These are phyloP conservation scores for Panus rudis DNA, from an alignment of 768 basidiomycete genomes.

Conservation along the genomic window DNA sequence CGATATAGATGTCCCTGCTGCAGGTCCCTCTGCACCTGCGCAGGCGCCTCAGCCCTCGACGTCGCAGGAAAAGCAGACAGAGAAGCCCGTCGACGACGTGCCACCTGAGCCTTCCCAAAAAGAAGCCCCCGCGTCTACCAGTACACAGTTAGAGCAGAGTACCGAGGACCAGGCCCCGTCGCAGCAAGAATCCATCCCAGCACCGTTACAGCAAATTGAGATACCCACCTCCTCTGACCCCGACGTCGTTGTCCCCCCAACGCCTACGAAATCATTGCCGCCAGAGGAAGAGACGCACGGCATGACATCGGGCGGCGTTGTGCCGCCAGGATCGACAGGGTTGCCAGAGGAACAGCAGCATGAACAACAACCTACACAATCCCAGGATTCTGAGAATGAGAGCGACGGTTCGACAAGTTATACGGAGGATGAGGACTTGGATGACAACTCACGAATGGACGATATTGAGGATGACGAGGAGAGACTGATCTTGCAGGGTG, in stretches of 20 bases:
- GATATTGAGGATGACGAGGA: slow-evolving; percentile 87
- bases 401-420: slow-evolving; percentile 48
- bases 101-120: slow-evolving; percentile 23
- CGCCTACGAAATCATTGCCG: slow-evolving; percentile 38
- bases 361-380: slow-evolving; percentile 28
- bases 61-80: slow-evolving; percentile 22
- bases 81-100: slow-evolving; percentile 26
- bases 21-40: slow-evolving; percentile 10
- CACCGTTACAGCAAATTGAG: slow-evolving; percentile 20
- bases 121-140: slow-evolving; percentile 8
- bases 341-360: slow-evolving; percentile 24
- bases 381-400: slow-evolving; percentile 40
- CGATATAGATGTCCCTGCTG: slow-evolving; percentile 23
- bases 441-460: slow-evolving; percentile 44
- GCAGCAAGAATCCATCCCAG: slow-evolving; percentile 3
- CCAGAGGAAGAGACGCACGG: slow-evolving; percentile 78
- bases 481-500: slow-evolving; percentile 80
- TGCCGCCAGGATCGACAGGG: slow-evolving; percentile 80
- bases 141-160: too few species aligned
- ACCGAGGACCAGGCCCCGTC: slow-evolving; percentile 3
- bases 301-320: slow-evolving; percentile 86
- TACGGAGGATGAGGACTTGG: slow-evolving; percentile 61
- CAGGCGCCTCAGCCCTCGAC: slow-evolving; percentile 7
- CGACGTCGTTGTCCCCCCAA: slow-evolving; percentile 40
- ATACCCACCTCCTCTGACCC: slow-evolving; percentile 25